These are phyloP conservation scores for Xerophyta viscosa DNA, from an alignment of 106 monocot genomes.

Conservation along the genomic window DNA sequence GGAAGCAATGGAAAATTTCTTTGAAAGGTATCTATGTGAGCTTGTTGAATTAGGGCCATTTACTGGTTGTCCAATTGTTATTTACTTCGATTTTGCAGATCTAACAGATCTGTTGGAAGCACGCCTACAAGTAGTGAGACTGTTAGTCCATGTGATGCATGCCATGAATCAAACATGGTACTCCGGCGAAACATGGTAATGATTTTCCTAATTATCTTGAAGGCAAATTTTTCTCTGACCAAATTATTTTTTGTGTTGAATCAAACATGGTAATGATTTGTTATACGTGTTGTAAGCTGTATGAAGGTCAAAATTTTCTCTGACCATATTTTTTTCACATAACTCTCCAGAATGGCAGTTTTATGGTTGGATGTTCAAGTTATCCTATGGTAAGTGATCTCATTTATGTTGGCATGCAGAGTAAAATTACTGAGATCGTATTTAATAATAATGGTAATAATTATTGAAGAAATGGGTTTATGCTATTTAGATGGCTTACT, in stretches of 20 bases:
- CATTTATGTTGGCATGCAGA: neutral
- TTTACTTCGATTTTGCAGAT: slow-evolving; percentile 26
- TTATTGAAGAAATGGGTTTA: too few species aligned
- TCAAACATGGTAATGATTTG: too few species aligned
- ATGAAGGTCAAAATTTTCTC: too few species aligned
- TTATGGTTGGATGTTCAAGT: slow-evolving; percentile 81
- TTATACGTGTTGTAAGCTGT: too few species aligned
- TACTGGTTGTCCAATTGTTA: neutral
- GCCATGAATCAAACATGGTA: slow-evolving; percentile 80
- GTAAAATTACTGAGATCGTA: too few species aligned
- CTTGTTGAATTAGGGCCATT: too few species aligned
- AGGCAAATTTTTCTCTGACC: too few species aligned
- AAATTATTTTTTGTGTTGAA: too few species aligned
- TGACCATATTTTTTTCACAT: slow-evolving; percentile 4
- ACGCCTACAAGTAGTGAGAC: slow-evolving; percentile 27
- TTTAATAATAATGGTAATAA: too few species aligned
- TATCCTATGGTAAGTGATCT: slow-evolving; percentile 63
- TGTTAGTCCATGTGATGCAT: slow-evolving; percentile 60
- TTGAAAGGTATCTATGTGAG: slow-evolving; percentile 54
- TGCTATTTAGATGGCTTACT: too few species aligned
- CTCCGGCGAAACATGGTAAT: slow-evolving; percentile 63
- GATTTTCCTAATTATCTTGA: slow-evolving; percentile 2
- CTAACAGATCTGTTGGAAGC: slow-evolving; percentile 40
- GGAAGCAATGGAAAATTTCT: slow-evolving; percentile 84
- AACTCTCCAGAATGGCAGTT: slow-evolving; percentile 69